A percentile compares a stretch with the other conserved stretches of the same genome.
Conservation (phyloP, 2,329 filamentous ascomycete genomes). For the Fusarium tricinctum region DNA sequence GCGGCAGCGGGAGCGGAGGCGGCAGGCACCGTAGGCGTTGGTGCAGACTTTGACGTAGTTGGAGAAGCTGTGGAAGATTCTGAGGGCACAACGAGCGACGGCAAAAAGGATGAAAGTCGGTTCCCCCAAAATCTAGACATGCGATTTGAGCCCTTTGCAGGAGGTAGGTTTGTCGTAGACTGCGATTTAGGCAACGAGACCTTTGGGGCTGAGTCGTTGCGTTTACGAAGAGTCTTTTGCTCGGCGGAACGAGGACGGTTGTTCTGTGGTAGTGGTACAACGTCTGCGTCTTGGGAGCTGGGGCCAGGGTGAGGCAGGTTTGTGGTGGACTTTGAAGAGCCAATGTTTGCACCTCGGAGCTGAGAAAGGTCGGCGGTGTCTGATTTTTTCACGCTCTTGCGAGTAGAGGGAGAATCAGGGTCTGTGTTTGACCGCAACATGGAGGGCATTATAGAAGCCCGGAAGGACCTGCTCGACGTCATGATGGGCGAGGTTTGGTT, state of each 20-base stretch:
- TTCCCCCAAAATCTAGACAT: conserved; percentile 56
- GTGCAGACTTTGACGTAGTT: conserved; percentile 31
- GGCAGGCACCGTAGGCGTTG: conserved; percentile 38
- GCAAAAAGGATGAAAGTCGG: conserved; percentile 56
- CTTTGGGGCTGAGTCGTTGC: conserved; percentile 30
- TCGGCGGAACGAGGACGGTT: conserved; percentile 37
- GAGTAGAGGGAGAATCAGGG: conserved; percentile 45
- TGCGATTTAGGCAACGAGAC: conserved; percentile 38
- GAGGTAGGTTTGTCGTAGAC: conserved; percentile 35
- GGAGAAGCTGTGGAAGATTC: conserved; percentile 46
- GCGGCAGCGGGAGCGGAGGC: conserved; percentile 34
- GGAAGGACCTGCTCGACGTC: conserved; percentile 63
- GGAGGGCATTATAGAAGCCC: conserved; percentile 56
- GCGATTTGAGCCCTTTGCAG: conserved; percentile 40
- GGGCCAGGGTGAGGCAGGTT: conserved; percentile 27
- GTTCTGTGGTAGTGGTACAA: conserved; percentile 45
- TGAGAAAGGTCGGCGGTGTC: conserved; percentile 46
- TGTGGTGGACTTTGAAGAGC: conserved; percentile 34
- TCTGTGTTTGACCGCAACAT: conserved; percentile 53
- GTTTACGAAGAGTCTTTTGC: conserved; percentile 39
- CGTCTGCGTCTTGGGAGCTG: conserved; percentile 26
- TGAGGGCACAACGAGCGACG: conserved; percentile 56
- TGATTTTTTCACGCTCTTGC: conserved; percentile 47
- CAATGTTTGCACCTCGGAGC: conserved; percentile 38
- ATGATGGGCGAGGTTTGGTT: conserved; percentile 53